Conservation (phyloP, 116 monocot genomes). For the Dioscorea cayenensis region DNA sequence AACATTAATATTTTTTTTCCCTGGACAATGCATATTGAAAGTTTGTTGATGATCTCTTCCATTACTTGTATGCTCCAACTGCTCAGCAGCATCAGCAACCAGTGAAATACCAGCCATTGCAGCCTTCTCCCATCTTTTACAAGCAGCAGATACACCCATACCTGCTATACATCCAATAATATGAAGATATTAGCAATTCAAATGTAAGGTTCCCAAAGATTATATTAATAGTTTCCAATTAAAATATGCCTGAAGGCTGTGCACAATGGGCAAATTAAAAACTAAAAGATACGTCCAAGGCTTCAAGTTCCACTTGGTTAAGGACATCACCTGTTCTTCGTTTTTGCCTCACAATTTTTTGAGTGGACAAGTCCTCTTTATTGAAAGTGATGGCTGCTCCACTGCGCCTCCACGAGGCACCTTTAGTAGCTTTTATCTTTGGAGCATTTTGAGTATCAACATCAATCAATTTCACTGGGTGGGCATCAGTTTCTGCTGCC, state of each 20-base stretch:
- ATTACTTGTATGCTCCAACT: slow-evolving; percentile 50
- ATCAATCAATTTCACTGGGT: slow-evolving; percentile 33
- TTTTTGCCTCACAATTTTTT: slow-evolving; percentile 48
- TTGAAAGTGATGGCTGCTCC: slow-evolving; percentile 28
- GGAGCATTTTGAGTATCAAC: slow-evolving; percentile 37
- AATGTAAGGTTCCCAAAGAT: background rate
- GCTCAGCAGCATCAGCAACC: slow-evolving; percentile 98
- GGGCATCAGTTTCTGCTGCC: slow-evolving; percentile 45
- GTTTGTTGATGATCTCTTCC: slow-evolving; percentile 7
- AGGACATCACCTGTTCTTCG: slow-evolving; percentile 52
- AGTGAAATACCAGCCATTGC: slow-evolving; percentile 94
- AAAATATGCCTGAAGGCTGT: background rate
- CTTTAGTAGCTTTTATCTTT: slow-evolving; percentile 42
- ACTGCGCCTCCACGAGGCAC: slow-evolving; percentile 35
- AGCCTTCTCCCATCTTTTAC: slow-evolving; percentile 93
- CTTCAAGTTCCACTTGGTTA: background rate
- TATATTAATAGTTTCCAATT: background rate
- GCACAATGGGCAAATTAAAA: too few relatives aligned
- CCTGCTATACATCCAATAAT: slow-evolving; percentile 24
- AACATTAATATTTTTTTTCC: slow-evolving; percentile 13
- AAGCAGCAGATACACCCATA: slow-evolving; percentile 67
- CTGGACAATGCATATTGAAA: slow-evolving; percentile 16
- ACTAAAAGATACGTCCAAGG: background rate
- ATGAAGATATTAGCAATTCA: background rate
- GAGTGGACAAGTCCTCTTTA: slow-evolving; percentile 32